These are phyloP conservation scores for Lasiodiplodia sp. DNA, from an alignment of 2,329 filamentous ascomycete genomes.

Conservation along the genomic window DNA sequence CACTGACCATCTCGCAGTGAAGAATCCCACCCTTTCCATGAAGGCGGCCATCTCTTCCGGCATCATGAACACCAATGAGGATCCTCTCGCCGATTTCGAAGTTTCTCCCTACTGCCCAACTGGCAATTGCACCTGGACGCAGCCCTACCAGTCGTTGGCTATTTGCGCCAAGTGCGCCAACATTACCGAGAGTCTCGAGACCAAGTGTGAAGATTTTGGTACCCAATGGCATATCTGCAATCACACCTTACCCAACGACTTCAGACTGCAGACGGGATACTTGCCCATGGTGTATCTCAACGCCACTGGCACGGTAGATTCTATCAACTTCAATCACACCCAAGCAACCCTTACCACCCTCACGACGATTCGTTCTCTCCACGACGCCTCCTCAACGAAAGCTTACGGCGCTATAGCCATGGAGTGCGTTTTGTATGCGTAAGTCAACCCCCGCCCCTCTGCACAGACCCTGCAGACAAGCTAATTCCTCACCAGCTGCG, in stretches of 20 bases:
- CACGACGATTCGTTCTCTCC: not conserved
- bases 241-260: not conserved
- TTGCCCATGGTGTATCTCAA: not conserved
- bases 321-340: slow-evolving; percentile 16
- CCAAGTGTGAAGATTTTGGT: not conserved
- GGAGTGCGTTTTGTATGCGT: slow-evolving; percentile 24
- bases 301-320: not conserved
- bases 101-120: slow-evolving; percentile 27
- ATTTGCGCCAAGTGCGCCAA: slow-evolving; percentile 30
- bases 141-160: slow-evolving; percentile 28
- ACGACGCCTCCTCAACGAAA: not conserved
- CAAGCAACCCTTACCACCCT: slow-evolving; percentile 5
- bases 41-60: slow-evolving; percentile 15
- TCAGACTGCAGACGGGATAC: not conserved
- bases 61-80: not conserved
- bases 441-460: not conserved
- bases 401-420: slow-evolving; percentile 4
- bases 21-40: slow-evolving; percentile 13
- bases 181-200: slow-evolving; percentile 22
- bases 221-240: not conserved
- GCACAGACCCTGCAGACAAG: not conserved
- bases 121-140: slow-evolving; percentile 31
- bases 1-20: not conserved
- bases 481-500: slow-evolving; percentile 12
- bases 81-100: slow-evolving; percentile 8